Evolutionary conservation across 2,329 filamentous ascomycete species (phyloP), one percentile per base, ranked within the genome.

Genomic region (Scedosporium boydii): DNA sequence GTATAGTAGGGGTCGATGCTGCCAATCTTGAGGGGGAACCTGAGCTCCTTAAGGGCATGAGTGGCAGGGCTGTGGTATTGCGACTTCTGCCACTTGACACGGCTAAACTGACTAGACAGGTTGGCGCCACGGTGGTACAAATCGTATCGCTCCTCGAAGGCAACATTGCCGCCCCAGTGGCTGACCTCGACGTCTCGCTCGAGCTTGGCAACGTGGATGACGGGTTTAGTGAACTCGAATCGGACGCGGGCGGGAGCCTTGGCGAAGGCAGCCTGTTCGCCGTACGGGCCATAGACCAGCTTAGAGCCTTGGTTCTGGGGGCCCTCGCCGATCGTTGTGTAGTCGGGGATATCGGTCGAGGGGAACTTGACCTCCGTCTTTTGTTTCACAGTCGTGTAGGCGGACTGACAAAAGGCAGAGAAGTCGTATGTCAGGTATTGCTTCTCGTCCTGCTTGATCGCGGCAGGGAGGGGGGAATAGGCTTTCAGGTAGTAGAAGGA

Each of bases 151-250:
- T 99, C 95, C 77, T 99, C 95, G 59, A 93, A 91, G 1, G 95
- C 95, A 61, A 98, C 77, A 73, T 99, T 99, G 65, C 95, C 95
- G 67, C 95, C 95, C 95, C 95, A 99, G 76, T 98, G 95, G 72
- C 91, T 96, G 69, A 99, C 88, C 75, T 99, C 95, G 66, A 99
- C 79, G 70, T 98, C 93, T 64, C 95, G 88, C 76, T 98, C 91
- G 64, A 99, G 80, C 16, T 85, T 80, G 41, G 86, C 86, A 59
- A 91, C 85, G 71, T 95, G 90, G 53, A 87, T 88, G 63, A 99
- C 80, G 12, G 95, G 93, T 77, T 93, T 96, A 66, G 90, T 97
- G 78, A 95, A 97, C 75, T 99, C 93, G 76, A 96, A 98, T 65
- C 95, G 90, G 61, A 97, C 87, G 67, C 82, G 85, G 64, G 91